These are phyloP conservation scores for Blastocystis sp. DNA, from an alignment of 352 stramenopile genomes.

Conservation along the genomic window DNA sequence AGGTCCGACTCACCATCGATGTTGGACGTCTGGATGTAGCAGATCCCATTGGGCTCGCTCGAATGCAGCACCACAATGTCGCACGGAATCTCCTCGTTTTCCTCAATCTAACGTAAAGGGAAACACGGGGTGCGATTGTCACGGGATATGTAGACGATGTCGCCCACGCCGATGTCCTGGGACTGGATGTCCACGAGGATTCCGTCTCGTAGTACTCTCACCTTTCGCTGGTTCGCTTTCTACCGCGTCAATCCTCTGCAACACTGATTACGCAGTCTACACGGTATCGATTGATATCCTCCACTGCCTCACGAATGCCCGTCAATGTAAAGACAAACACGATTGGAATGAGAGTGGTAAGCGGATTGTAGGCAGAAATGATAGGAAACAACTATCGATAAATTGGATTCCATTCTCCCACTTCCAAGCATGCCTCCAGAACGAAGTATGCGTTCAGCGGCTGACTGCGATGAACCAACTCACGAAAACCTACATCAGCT, in stretches of 20 bases:
- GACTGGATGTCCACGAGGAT: slow-evolving; percentile 12
- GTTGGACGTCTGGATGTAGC: slow-evolving; percentile 74
- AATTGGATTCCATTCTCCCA: neutral
- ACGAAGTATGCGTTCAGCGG: slow-evolving; percentile 40
- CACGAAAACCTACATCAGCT: neutral
- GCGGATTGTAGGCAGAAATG: slow-evolving; percentile 72
- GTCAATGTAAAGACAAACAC: slow-evolving; percentile 77
- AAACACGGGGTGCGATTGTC: neutral
- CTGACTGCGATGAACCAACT: neutral
- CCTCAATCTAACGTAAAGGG: slow-evolving; percentile 35
- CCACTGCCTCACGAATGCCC: slow-evolving; percentile 71
- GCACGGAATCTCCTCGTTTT: slow-evolving; percentile 59
- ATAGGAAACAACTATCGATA: slow-evolving; percentile 23
- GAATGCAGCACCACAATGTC: slow-evolving; percentile 57
- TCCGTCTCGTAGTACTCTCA: neutral
- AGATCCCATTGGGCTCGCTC: slow-evolving; percentile 57
- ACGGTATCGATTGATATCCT: slow-evolving; percentile 75
- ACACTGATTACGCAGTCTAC: slow-evolving; percentile 67
- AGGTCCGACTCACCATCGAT: slow-evolving; percentile 81
- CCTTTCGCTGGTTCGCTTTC: slow-evolving; percentile 8
- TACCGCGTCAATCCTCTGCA: neutral
- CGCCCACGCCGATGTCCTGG: slow-evolving; percentile 9
- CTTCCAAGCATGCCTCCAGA: slow-evolving; percentile 17
- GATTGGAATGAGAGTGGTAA: slow-evolving; percentile 71
- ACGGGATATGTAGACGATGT: slow-evolving; percentile 55